A percentile compares a stretch with the other conserved stretches of the same genome.
Evolutionary conservation across 163 green algal species (phyloP).

Genomic region (Scenedesmus sp.): DNA sequence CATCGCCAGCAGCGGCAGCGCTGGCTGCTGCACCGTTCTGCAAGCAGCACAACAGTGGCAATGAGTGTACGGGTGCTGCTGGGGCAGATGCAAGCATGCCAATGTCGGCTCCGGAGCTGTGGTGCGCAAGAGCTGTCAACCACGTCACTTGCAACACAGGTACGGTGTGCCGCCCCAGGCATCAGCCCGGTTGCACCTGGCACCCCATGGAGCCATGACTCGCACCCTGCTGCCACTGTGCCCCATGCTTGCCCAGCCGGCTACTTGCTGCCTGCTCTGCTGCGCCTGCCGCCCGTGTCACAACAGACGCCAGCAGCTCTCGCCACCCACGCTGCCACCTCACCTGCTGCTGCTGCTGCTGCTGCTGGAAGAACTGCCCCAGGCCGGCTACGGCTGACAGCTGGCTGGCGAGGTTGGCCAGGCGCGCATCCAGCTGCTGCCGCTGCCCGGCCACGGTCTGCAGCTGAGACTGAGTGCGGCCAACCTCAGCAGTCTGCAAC

Average conservation of each 20-base stretch:
- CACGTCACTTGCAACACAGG: too few relatives aligned
- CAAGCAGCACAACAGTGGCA: not conserved
- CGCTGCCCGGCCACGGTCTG: conserved; percentile 1
- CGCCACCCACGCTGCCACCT: not conserved
- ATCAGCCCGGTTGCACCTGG: too few relatives aligned
- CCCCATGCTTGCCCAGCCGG: too few relatives aligned
- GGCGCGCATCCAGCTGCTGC: conserved; percentile 16
- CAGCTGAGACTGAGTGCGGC: conserved; percentile 19
- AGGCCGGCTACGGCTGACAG: conserved; percentile 41
- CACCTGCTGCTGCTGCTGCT: conserved; percentile 28
- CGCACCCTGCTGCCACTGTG: too few relatives aligned
- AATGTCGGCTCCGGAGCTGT: too few relatives aligned
- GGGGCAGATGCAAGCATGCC: not conserved
- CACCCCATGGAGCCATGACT: too few relatives aligned
- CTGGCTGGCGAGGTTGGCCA: conserved; percentile 1
- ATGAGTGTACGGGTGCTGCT: not conserved
- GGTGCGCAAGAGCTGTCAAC: too few relatives aligned
- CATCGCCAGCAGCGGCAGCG: not conserved
- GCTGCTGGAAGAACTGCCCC: conserved; percentile 15
- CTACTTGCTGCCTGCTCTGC: too few relatives aligned
- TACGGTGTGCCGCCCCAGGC: too few relatives aligned
- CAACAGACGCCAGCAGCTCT: not conserved
- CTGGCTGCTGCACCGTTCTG: conserved; percentile 42
- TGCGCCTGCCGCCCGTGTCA: too few relatives aligned
- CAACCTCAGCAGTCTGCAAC: conserved; percentile 34